phyloP scores from a whole-genome alignment of 768 basidiomycete species.

The Termitomyces sp. region DNA sequence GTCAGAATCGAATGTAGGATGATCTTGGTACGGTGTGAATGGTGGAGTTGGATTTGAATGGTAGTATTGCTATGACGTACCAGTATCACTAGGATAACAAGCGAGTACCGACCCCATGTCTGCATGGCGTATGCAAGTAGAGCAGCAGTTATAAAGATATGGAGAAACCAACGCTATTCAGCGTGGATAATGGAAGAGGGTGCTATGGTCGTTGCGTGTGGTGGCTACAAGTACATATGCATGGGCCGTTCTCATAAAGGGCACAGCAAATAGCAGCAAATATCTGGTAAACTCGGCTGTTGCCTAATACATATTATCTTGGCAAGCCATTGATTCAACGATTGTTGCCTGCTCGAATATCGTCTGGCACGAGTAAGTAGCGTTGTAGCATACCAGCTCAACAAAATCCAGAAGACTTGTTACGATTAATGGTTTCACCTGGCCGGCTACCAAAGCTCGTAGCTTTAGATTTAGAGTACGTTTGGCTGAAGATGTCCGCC shows the following conservation, averaged over 20 bases:
- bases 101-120: constrained; percentile 13
- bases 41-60: neutral
- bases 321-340: neutral
- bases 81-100: constrained; percentile 13
- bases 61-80: constrained; percentile 7
- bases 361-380: neutral
- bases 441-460: constrained; percentile 47
- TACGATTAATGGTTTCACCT: constrained; percentile 1
- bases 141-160: neutral
- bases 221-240: too few relatives aligned
- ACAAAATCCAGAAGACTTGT: neutral
- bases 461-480: constrained; percentile 79
- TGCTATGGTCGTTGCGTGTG: neutral
- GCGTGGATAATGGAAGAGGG: neutral
- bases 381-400: neutral
- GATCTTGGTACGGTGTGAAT: constrained; percentile 18
- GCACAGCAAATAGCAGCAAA: neutral
- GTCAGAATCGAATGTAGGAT: constrained; percentile 35
- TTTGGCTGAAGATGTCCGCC: neutral
- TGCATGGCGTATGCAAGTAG: constrained; percentile 9
- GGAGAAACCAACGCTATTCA: neutral
- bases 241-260: too few relatives aligned
- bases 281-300: neutral
- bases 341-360: neutral
- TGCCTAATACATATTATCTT: too few relatives aligned